phyloP scores from a whole-genome alignment of 257 asterid genomes.

The Penstemon eatonii region DNA sequence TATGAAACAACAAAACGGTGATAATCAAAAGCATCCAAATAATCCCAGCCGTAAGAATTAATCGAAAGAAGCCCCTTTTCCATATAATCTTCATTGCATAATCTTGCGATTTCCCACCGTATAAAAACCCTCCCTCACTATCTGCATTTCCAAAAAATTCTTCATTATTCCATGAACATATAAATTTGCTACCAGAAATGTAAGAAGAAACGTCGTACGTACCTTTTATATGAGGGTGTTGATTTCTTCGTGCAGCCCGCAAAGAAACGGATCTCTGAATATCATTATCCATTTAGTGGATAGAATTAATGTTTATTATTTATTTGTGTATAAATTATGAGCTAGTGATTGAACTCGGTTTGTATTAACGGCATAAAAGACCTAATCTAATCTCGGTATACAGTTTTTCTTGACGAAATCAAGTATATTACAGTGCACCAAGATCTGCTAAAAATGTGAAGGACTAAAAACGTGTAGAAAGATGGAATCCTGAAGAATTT shows the following conservation, averaged over 20 bases:
- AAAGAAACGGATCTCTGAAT: conserved; percentile 43
- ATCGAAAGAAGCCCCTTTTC: conserved; percentile 63
- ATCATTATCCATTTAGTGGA: conserved; percentile 45
- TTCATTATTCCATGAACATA: neutral
- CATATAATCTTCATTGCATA: conserved; percentile 44
- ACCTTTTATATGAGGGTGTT: conserved; percentile 45
- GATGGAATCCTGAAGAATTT: neutral
- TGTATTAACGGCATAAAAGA: neutral
- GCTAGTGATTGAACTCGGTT: too few species aligned
- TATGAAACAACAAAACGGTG: conserved; percentile 52
- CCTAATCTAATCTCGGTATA: neutral
- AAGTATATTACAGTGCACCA: too few species aligned
- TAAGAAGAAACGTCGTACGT: neutral
- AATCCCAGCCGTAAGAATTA: conserved; percentile 56
- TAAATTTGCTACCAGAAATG: neutral
- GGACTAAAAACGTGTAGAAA: neutral
- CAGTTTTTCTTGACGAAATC: neutral
- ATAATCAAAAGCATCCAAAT: conserved; percentile 61
- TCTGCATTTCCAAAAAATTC: conserved; percentile 36
- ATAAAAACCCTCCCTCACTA: conserved; percentile 31
- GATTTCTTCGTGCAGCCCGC: conserved; percentile 54
- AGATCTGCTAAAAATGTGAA: neutral
- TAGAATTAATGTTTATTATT: too few species aligned
- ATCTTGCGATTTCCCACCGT: conserved; percentile 50
- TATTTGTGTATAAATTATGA: too few species aligned